Conservation (phyloP, 768 basidiomycete genomes). For the Termitomyces eurrhizus region DNA sequence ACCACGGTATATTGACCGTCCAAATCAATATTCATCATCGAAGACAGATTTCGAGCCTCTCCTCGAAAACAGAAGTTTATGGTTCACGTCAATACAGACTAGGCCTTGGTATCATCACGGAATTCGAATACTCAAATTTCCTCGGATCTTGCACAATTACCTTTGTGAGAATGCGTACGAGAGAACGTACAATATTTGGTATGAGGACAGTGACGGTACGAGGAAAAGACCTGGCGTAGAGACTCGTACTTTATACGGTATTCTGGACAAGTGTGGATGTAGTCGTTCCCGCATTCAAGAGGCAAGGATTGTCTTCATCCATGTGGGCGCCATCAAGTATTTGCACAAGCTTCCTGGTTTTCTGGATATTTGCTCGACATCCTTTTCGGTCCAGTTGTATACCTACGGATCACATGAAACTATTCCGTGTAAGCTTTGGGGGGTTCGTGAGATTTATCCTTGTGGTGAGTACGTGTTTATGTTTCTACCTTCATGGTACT, state of each 20-base stretch:
- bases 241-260: slow-evolving; percentile 33
- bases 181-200: slow-evolving; percentile 49
- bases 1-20: slow-evolving; percentile 15
- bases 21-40: slow-evolving; percentile 7
- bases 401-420: slow-evolving; percentile 62
- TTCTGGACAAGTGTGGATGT: slow-evolving; percentile 43
- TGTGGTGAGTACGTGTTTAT: slow-evolving; percentile 33
- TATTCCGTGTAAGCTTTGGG: slow-evolving; percentile 49
- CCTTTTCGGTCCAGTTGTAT: slow-evolving; percentile 52
- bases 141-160: slow-evolving; percentile 40
- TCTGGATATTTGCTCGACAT: slow-evolving; percentile 39
- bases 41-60: slow-evolving; percentile 15
- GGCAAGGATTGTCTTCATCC: slow-evolving; percentile 57
- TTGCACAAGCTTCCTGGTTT: slow-evolving; percentile 49
- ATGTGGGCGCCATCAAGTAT: slow-evolving; percentile 50
- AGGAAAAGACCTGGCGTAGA: slow-evolving; percentile 33
- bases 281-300: slow-evolving; percentile 32
- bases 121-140: slow-evolving; percentile 43
- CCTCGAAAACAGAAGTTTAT: slow-evolving; percentile 12
- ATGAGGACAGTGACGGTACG: slow-evolving; percentile 26
- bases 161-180: slow-evolving; percentile 26
- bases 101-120: slow-evolving; percentile 33
- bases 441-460: slow-evolving; percentile 62
- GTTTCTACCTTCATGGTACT: neutral
- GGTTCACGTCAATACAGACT: slow-evolving; percentile 19